These are phyloP conservation scores for Penicillium brevicompactum DNA, from an alignment of 2,329 filamentous ascomycete genomes.

Conservation along the genomic window DNA sequence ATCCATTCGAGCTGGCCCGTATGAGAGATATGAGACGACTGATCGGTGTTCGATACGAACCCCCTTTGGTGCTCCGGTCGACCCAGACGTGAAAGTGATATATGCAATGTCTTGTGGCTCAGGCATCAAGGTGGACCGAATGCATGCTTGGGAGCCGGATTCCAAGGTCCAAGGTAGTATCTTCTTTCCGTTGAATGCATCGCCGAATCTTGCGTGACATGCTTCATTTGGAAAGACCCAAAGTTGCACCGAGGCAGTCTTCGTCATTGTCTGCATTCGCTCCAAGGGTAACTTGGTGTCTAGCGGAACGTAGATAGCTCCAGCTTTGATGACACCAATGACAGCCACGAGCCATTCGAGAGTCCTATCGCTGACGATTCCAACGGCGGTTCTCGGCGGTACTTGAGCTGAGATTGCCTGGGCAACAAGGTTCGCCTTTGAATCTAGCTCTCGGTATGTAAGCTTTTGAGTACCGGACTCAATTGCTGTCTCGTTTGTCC, in stretches of 20 bases:
- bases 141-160: background rate
- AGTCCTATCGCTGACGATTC: background rate
- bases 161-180: background rate
- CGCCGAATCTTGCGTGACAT: background rate
- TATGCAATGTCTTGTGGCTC: constrained; percentile 32
- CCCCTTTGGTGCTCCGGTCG: constrained; percentile 21
- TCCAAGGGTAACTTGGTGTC: background rate
- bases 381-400: background rate
- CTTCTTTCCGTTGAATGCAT: background rate
- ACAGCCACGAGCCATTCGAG: background rate
- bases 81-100: constrained; percentile 49
- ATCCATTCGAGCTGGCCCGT: constrained; percentile 36
- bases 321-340: background rate
- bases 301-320: background rate
- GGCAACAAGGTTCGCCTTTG: background rate
- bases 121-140: background rate
- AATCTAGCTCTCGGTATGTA: background rate
- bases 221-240: background rate
- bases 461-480: background rate
- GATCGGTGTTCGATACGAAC: constrained; percentile 35
- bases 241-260: background rate
- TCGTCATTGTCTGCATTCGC: background rate
- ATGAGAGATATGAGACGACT: constrained; percentile 39
- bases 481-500: background rate
- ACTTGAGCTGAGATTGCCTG: background rate